Evolutionary conservation across 2,329 filamentous ascomycete genomes (phyloP), one percentile per base, ranked within the genome.

Genomic region (Fusarium pseudonygamai): DNA sequence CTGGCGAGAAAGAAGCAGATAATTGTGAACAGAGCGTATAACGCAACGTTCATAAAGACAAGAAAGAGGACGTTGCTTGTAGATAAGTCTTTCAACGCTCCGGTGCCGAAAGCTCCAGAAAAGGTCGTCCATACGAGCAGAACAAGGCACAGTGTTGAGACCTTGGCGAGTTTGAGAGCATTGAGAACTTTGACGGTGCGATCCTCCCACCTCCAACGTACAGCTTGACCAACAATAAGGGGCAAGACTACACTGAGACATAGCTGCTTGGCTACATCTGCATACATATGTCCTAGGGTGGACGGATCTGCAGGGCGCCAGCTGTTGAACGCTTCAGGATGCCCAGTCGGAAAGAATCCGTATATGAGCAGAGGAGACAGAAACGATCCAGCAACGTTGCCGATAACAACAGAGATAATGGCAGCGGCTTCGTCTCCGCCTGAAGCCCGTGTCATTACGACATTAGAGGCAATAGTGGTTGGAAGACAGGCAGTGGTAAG

Each of bases 381-480:
- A 78, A 94, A 93, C 0, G 91, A 87, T 3, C 92, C 92, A 1
- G 91, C 82, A 15, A 93, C 86, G 79, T 94, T 93, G 36, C 91
- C 92, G 49, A 94, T 83, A 14, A 93, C 86, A 4, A 93, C 91
- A 77, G 93, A 91, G 37, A 93, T 91, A 67, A 92, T 85, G 55
- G 88, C 88, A 0, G 90, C 88, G 6, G 88, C 88, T 67, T 90
- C 88, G 73, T 93, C 92, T 10, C 92, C 92, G 42, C 91, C 89
- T 0, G 92, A 89, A 43, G 89, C 86, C 32, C 91, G 84, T 11
- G 92, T 93, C 91, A 93, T 93, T 45, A 93, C 90, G 13, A 93
- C 90, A 78, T 93, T 93, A 50, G 90, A 93, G 13, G 90, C 88
- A 75, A 93, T 92, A 1, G 92, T 93, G 0, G 92, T 94, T 3